These are phyloP conservation scores for Coemansia sp. DNA, from an alignment of 192 early-diverging fungal genomes.

Conservation along the genomic window DNA sequence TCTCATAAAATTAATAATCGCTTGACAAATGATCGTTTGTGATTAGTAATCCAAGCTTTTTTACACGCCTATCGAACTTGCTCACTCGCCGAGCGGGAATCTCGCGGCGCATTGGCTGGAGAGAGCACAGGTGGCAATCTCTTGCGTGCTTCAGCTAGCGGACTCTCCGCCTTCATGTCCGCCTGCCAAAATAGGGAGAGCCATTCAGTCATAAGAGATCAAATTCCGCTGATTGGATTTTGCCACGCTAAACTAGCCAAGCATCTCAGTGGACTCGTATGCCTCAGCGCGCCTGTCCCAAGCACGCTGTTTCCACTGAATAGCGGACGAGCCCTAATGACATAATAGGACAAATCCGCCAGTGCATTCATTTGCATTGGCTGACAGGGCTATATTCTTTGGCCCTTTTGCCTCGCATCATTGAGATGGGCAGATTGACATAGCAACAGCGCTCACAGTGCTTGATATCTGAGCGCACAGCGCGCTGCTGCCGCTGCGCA, in stretches of 20 bases:
- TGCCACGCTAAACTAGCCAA: no score
- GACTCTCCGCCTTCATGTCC: not conserved
- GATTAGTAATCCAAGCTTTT: not conserved
- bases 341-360: not conserved
- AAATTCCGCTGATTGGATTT: not conserved
- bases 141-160: not conserved
- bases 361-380: not conserved
- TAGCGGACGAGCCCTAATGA: not conserved
- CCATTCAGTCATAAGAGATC: no score
- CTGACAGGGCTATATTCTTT: not conserved
- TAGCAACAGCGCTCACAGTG: not conserved
- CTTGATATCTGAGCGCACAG: slow-evolving; percentile 1
- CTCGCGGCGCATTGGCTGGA: not conserved
- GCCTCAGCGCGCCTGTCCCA: not conserved
- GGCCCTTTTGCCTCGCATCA: not conserved
- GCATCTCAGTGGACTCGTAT: no score
- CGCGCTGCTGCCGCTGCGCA: no score
- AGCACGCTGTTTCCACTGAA: not conserved
- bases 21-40: not conserved
- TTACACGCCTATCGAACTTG: not conserved
- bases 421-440: not conserved
- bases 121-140: not conserved
- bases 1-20: not conserved
- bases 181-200: not conserved
- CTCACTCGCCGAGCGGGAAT: no score